Conservation (phyloP, 768 basidiomycete genomes). For the Leccinum sublutescens region DNA sequence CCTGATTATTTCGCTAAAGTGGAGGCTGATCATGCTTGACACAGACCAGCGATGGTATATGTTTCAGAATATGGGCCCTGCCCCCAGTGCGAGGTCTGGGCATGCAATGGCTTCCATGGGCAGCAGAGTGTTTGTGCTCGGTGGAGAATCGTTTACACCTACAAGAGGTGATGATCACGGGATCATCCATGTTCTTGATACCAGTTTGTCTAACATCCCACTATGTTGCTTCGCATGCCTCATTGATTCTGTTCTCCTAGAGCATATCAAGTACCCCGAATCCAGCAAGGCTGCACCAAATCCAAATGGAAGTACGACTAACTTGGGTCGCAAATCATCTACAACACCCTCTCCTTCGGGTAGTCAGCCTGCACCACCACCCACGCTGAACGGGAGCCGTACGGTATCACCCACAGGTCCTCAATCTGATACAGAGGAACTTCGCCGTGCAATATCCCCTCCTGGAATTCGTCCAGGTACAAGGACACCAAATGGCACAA, state of each 20-base stretch:
- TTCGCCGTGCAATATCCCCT: conserved; percentile 68
- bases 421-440: conserved; percentile 51
- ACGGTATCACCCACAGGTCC: conserved; percentile 63
- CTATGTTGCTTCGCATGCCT: not conserved
- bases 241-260: conserved; percentile 37
- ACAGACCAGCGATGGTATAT: conserved; percentile 98
- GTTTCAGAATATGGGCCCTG: conserved; percentile 99
- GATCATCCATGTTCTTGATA: conserved; percentile 90
- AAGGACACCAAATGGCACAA: conserved; percentile 34
- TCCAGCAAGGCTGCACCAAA: conserved; percentile 42
- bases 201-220: conserved; percentile 57
- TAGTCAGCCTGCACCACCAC: conserved; percentile 28
- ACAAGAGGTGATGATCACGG: conserved; percentile 74
- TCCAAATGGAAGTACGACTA: conserved; percentile 25
- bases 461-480: conserved; percentile 43
- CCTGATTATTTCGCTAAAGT: conserved; percentile 2
- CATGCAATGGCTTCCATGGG: conserved; percentile 98
- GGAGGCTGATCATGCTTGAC: conserved; percentile 11
- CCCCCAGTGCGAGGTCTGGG: conserved; percentile 88
- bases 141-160: conserved; percentile 85
- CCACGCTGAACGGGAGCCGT: conserved; percentile 39
- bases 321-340: conserved; percentile 49
- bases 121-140: conserved; percentile 86
- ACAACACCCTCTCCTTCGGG: conserved; percentile 34
- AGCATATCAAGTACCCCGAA: conserved; percentile 93